phyloP scores from a whole-genome alignment of 202 grass and related monocot genomes.

The Cymbopogon flexuosus region DNA sequence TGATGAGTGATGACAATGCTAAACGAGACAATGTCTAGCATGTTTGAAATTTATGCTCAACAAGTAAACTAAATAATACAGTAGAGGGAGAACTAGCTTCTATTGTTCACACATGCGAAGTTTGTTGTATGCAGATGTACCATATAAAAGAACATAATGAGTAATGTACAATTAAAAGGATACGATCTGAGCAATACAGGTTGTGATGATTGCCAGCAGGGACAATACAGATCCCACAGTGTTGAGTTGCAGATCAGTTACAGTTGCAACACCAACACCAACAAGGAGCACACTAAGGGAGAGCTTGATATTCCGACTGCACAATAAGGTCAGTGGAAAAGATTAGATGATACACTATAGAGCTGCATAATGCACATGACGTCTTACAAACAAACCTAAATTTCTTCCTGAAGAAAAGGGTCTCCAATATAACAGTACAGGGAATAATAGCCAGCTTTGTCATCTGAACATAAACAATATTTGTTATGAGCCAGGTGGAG shows the following conservation, averaged over 20 bases:
- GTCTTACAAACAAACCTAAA: constrained; percentile 62
- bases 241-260: constrained; percentile 99
- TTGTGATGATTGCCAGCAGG: constrained; percentile 79
- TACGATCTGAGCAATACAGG: constrained; percentile 99
- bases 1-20: not conserved
- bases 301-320: constrained; percentile 82
- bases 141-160: not conserved
- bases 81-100: not conserved
- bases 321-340: constrained; percentile 34
- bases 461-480: constrained; percentile 65
- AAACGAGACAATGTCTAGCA: not conserved
- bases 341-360: constrained; percentile 22
- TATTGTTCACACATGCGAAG: not conserved
- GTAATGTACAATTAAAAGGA: constrained; percentile 49
- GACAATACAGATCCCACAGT: constrained; percentile 81
- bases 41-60: not conserved
- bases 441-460: constrained; percentile 99
- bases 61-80: not conserved
- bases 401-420: constrained; percentile 91
- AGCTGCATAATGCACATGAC: not conserved
- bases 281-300: constrained; percentile 80
- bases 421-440: constrained; percentile 95
- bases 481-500: constrained; percentile 34
- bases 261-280: constrained; percentile 96
- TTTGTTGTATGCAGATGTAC: not conserved